Evolutionary conservation across 23 red algal species (phyloP).

Genomic region (Gracilaria vermiculophylla): DNA sequence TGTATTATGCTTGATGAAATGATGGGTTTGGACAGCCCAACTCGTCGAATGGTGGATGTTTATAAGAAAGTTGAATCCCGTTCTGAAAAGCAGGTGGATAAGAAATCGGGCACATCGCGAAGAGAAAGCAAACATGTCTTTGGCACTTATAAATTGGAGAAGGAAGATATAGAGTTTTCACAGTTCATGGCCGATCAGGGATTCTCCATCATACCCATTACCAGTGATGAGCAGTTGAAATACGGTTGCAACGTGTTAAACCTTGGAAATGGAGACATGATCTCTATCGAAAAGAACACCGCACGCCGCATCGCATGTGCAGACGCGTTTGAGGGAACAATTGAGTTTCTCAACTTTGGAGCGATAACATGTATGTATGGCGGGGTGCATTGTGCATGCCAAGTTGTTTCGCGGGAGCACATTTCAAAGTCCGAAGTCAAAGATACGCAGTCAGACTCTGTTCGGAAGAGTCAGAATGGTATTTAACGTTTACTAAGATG

Average conservation of each 20-base stretch:
- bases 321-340: slow-evolving; percentile 73
- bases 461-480: not conserved
- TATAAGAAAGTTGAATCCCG: slow-evolving; percentile 26
- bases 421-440: not conserved
- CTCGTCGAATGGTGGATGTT: slow-evolving; percentile 84
- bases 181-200: slow-evolving; percentile 70
- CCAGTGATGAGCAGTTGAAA: slow-evolving; percentile 75
- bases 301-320: slow-evolving; percentile 82
- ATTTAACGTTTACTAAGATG: not conserved
- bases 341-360: slow-evolving; percentile 86
- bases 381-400: slow-evolving; percentile 89
- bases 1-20: slow-evolving; percentile 80
- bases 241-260: slow-evolving; percentile 99
- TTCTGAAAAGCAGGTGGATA: no score
- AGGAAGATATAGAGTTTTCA: slow-evolving; percentile 84
- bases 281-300: slow-evolving; percentile 75
- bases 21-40: slow-evolving; percentile 71
- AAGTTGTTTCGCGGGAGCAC: slow-evolving; percentile 68
- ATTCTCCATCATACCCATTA: slow-evolving; percentile 82
- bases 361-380: slow-evolving; percentile 96
- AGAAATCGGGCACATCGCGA: not conserved
- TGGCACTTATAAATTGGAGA: slow-evolving; percentile 9
- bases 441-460: not conserved
- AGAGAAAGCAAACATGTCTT: not conserved
- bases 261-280: slow-evolving; percentile 75